These are phyloP conservation scores for Stipa capillata DNA, from an alignment of 176 grass and related monocot species.

Conservation along the genomic window DNA sequence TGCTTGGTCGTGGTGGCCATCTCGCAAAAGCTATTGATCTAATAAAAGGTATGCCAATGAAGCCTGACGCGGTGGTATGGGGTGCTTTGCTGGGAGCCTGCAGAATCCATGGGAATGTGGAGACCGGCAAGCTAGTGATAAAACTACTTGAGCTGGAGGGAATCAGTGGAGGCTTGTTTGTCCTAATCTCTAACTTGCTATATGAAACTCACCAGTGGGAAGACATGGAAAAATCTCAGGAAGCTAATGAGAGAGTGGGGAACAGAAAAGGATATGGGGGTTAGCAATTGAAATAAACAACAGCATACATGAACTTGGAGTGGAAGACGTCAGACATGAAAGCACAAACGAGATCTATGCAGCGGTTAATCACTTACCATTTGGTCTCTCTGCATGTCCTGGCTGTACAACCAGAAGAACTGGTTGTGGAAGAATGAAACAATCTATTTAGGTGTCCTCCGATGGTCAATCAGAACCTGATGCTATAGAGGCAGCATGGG, in stretches of 20 bases:
- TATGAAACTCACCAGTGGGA: conserved; percentile 24
- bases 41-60: conserved; percentile 41
- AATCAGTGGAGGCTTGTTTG: conserved; percentile 22
- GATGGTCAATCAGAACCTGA: background rate
- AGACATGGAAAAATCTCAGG: conserved; percentile 35
- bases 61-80: conserved; percentile 47
- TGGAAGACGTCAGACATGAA: conserved; percentile 24
- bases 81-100: conserved; percentile 41
- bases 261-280: conserved; percentile 21
- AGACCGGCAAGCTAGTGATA: conserved; percentile 28
- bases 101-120: conserved; percentile 37
- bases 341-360: conserved; percentile 23
- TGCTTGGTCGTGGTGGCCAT: conserved; percentile 20
- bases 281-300: conserved; percentile 22
- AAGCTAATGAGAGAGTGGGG: conserved; percentile 38
- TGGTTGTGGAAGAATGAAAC: background rate
- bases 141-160: conserved; percentile 35
- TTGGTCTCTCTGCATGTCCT: conserved; percentile 8
- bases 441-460: background rate
- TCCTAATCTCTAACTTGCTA: conserved; percentile 36
- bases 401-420: background rate
- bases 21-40: conserved; percentile 33
- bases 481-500: background rate
- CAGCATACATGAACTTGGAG: conserved; percentile 19
- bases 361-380: conserved; percentile 4